Conservation (phyloP, 2,329 filamentous ascomycete species). For the Bisporella sp. region DNA sequence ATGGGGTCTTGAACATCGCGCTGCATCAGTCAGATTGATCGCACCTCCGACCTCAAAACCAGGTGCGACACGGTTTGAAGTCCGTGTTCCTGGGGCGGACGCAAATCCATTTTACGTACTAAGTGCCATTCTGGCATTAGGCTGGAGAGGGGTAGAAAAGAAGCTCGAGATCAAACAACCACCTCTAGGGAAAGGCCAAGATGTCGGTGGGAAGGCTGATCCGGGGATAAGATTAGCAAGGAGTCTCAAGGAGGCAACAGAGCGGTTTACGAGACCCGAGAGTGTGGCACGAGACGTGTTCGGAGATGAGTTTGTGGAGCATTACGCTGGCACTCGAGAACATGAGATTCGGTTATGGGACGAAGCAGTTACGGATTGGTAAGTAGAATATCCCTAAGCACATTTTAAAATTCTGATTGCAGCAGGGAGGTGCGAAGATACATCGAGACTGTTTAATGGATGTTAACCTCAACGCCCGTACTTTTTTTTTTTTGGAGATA, state of each 20-base stretch:
- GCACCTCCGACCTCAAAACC: conserved; percentile 78
- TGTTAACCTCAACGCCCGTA: neutral
- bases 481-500: neutral
- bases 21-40: conserved; percentile 84
- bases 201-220: conserved; percentile 67
- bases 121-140: conserved; percentile 77
- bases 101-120: conserved; percentile 85
- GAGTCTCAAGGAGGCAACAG: conserved; percentile 76
- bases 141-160: conserved; percentile 88
- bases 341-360: conserved; percentile 90
- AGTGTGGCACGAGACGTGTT: conserved; percentile 92
- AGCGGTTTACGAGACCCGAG: conserved; percentile 65
- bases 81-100: conserved; percentile 91
- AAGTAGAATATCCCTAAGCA: conserved; percentile 32
- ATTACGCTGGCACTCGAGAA: conserved; percentile 85
- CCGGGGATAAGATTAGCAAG: conserved; percentile 74
- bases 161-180: conserved; percentile 77
- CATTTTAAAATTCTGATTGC: conserved; percentile 7
- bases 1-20: conserved; percentile 93
- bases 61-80: conserved; percentile 84
- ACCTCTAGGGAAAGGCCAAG: conserved; percentile 77
- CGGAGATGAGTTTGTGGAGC: conserved; percentile 92
- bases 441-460: conserved; percentile 53
- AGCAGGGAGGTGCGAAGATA: conserved; percentile 69
- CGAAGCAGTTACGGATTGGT: conserved; percentile 96